These are phyloP conservation scores for Fusarium nygamai DNA, from an alignment of 2,329 filamentous ascomycete genomes.

Conservation along the genomic window DNA sequence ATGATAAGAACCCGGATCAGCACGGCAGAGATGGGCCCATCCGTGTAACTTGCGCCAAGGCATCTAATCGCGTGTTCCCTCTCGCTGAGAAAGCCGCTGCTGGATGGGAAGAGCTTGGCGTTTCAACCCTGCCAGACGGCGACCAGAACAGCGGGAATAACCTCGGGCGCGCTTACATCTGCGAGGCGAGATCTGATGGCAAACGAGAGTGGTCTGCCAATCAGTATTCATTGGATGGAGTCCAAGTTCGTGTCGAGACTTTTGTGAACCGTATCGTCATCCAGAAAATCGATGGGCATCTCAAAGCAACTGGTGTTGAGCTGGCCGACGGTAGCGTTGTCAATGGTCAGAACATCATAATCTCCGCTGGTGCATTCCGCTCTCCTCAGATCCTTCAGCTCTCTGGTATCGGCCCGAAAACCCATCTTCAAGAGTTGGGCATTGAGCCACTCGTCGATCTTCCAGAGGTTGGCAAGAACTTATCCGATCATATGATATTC, in stretches of 20 bases:
- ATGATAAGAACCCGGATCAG: constrained; percentile 45
- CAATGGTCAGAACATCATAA: constrained; percentile 52
- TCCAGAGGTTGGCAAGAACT: constrained; percentile 61
- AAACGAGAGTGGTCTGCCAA: constrained; percentile 38
- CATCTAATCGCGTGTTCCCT: constrained; percentile 50
- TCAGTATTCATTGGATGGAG: constrained; percentile 39
- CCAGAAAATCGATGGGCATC: neutral
- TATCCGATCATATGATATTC: constrained; percentile 43
- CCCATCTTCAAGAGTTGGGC: constrained; percentile 51
- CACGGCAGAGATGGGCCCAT: constrained; percentile 53
- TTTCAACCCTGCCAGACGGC: constrained; percentile 39
- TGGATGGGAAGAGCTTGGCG: constrained; percentile 55
- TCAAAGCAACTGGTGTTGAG: constrained; percentile 43
- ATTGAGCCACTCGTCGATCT: constrained; percentile 53
- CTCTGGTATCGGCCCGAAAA: constrained; percentile 56
- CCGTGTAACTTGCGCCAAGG: constrained; percentile 43
- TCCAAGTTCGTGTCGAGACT: constrained; percentile 40
- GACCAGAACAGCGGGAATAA: constrained; percentile 45
- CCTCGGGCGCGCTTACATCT: constrained; percentile 47
- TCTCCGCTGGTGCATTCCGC: constrained; percentile 59
- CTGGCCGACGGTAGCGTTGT: constrained; percentile 41
- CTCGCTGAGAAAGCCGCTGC: constrained; percentile 48
- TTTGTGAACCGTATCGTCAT: constrained; percentile 37
- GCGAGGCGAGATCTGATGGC: constrained; percentile 40
- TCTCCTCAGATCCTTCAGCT: constrained; percentile 59